Base-by-base conservation (phyloP, 331 rosid species). In the Cydonia oblonga region DNA sequence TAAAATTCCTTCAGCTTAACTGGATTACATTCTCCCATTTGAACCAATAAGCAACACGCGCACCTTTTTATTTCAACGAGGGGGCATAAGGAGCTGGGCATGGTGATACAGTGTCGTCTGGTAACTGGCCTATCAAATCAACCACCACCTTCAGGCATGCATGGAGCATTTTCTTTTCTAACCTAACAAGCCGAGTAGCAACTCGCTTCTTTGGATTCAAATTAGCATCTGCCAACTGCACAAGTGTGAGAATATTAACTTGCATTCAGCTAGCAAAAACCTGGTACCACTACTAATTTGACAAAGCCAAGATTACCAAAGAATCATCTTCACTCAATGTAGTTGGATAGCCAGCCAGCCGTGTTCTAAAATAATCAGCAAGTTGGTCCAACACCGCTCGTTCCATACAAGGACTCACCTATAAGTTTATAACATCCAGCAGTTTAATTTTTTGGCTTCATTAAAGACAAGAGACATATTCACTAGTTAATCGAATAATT, bases 321-420 rank as follows among this genome's bases (percentile, higher is more conserved):
- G 83, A 81, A 74, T 91, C 97, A 25, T 95, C 97, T 82, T 89
- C 97, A 33, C 80, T 85, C 91, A 91, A 84, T 38, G 97, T 83
- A 66, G 96, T 85, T 35, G 96, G 96, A 79, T 95, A 95, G 83
- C 96, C 85, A 70, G 91, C 92, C 64, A 91, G 86, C 42, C 97
- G 97, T 58, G 84, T 70, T 73, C 75, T 82, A 77, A 95, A 91
- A 82, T 95, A 95, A 79, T 82, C 85, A 74, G 87, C 83, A 79
- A 91, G 90, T 83, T 95, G 99, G 78, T 88, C 96, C 85, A 95
- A 72, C 57, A 88, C 95, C 9, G 97, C 99, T 67, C 88, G 80
- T 81, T 95, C 99, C 99, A 88, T 89, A 81, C 99, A 95, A 35
- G 96, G 90, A 78, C 99, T 91, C 78, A 83, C 87, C 99, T 95